Conservation (phyloP, 305 asterid species). For the Stenogyne calaminthoides region DNA sequence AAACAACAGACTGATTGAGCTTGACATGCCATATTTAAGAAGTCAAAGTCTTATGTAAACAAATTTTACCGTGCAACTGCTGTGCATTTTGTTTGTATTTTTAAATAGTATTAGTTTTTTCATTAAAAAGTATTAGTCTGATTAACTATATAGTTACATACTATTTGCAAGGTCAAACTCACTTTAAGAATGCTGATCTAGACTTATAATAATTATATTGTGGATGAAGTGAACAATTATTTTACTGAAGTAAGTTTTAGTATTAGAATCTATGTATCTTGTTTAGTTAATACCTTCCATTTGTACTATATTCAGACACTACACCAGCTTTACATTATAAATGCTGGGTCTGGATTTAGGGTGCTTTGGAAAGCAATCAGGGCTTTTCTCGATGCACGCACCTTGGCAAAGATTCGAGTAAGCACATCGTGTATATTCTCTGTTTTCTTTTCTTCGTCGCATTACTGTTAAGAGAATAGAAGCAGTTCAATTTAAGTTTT, state of each 20-base stretch:
- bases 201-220: neutral
- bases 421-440: neutral
- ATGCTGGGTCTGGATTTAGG: constrained; percentile 74
- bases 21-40: neutral
- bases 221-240: neutral
- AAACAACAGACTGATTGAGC: neutral
- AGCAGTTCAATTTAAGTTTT: constrained; percentile 12
- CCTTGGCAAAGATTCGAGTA: constrained; percentile 68
- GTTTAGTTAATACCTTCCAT: neutral
- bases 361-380: constrained; percentile 65
- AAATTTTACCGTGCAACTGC: too few species aligned
- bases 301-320: constrained; percentile 54
- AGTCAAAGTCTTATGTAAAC: neutral
- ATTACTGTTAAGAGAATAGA: neutral
- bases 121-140: too few species aligned
- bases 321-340: constrained; percentile 63
- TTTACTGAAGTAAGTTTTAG: too few species aligned
- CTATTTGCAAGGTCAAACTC: too few species aligned
- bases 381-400: constrained; percentile 69
- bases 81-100: too few species aligned
- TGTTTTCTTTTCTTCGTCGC: neutral
- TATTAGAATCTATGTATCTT: neutral
- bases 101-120: too few species aligned
- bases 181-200: neutral
- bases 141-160: too few species aligned